Conservation (phyloP, 306 rosid genomes). For the Begonia loranthoides region DNA sequence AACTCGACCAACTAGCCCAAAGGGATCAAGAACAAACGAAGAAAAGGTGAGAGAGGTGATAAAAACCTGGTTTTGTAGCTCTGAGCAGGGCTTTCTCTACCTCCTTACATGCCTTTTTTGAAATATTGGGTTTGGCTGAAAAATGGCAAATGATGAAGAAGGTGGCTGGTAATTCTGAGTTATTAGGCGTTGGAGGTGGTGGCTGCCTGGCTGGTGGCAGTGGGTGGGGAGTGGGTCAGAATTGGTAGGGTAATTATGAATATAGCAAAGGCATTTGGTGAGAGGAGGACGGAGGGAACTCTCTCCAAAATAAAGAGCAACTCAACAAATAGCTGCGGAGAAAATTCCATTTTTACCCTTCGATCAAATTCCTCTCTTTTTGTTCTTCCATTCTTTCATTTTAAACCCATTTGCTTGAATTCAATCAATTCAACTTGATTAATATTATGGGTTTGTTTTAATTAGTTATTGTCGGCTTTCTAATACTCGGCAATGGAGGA, state of each 20-base stretch:
- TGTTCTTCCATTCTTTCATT: neutral
- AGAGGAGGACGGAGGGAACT: slow-evolving; percentile 72
- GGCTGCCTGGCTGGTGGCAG: slow-evolving; percentile 13
- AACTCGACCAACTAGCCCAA: too few species aligned
- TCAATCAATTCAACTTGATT: neutral
- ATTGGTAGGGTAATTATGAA: slow-evolving; percentile 45
- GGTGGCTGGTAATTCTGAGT: slow-evolving; percentile 8
- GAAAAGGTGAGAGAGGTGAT: too few species aligned
- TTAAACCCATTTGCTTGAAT: neutral
- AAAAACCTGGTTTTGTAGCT: neutral
- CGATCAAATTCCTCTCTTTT: neutral
- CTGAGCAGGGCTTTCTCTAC: neutral
- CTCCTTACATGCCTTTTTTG: neutral
- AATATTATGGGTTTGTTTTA: too few species aligned
- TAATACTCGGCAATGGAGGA: too few species aligned
- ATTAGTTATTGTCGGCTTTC: too few species aligned
- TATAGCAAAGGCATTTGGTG: slow-evolving; percentile 32
- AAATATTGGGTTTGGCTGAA: neutral
- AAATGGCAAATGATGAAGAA: slow-evolving; percentile 5
- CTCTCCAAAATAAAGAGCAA: slow-evolving; percentile 64
- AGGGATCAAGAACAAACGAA: too few species aligned
- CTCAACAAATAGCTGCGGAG: slow-evolving; percentile 24
- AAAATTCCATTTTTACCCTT: slow-evolving; percentile 4
- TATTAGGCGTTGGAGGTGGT: too few species aligned
- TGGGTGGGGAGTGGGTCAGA: slow-evolving; percentile 6